Conservation (phyloP, 2,329 filamentous ascomycete species). For the Knufia fluminis region DNA sequence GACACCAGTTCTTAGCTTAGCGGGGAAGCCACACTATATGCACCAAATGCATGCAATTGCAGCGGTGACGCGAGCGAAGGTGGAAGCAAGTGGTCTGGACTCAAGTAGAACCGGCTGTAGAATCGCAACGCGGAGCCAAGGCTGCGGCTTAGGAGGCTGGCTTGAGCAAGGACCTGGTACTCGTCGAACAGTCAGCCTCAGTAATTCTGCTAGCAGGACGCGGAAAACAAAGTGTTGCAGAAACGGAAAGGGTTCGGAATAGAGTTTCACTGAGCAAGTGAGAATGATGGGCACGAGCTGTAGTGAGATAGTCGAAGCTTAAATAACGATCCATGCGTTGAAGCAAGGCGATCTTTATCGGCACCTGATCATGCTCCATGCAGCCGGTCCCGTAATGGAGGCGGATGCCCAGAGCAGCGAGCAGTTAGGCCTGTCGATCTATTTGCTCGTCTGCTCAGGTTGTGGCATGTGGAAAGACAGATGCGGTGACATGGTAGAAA, state of each 20-base stretch:
- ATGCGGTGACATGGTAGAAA: too few species aligned
- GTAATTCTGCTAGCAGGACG: not conserved
- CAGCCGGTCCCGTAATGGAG: not conserved
- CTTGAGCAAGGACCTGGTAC: not conserved
- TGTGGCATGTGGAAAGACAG: too few species aligned
- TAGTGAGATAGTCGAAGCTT: not conserved
- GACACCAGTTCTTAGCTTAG: not conserved
- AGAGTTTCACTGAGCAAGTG: not conserved
- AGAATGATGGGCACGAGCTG: not conserved
- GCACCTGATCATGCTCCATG: not conserved
- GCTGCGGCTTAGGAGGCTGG: too few species aligned
- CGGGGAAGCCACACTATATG: not conserved
- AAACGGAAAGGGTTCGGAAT: not conserved
- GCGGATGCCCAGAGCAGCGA: not conserved
- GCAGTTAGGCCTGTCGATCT: not conserved
- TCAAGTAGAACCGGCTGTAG: not conserved
- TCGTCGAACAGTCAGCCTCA: slow-evolving; percentile 3
- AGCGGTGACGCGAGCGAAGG: not conserved
- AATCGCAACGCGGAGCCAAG: not conserved
- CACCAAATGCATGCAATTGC: not conserved
- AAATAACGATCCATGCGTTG: not conserved
- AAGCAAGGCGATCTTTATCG: not conserved
- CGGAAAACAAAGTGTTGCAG: not conserved
- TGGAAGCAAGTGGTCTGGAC: not conserved
- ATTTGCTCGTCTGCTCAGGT: not conserved